These are phyloP conservation scores for Suillus cothurnatus DNA, from an alignment of 768 basidiomycete genomes.

Conservation along the genomic window DNA sequence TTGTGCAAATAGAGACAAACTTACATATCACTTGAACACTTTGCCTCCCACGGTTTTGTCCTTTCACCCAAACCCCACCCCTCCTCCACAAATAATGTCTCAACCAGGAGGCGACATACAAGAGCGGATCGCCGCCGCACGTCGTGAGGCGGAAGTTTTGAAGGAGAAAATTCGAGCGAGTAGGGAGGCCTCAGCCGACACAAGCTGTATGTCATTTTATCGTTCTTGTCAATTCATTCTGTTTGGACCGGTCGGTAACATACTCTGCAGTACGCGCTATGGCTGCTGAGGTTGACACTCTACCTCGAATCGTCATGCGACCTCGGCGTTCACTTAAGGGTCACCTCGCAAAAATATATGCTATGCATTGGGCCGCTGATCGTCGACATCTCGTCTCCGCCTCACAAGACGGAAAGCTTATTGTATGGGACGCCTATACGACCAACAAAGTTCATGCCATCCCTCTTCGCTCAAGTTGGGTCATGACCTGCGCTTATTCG, in stretches of 20 bases:
- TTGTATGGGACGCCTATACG: conserved; percentile 99
- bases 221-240: conserved; percentile 7
- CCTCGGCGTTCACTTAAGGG: conserved; percentile 94
- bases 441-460: conserved; percentile 99
- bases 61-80: conserved; percentile 1
- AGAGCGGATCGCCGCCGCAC: conserved; percentile 92
- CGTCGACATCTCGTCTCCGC: conserved; percentile 97
- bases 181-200: conserved; percentile 97
- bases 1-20: conserved; percentile 5
- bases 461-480: conserved; percentile 96
- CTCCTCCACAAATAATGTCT: conserved; percentile 53
- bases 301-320: conserved; percentile 97
- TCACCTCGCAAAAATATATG: conserved; percentile 99
- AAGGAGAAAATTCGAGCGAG: conserved; percentile 99
- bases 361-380: conserved; percentile 99
- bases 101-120: conserved; percentile 84
- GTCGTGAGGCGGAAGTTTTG: conserved; percentile 93
- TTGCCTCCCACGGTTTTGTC: conserved; percentile 8
- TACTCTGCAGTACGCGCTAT: conserved; percentile 84
- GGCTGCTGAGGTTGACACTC: conserved; percentile 94
- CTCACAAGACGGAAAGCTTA: conserved; percentile 99
- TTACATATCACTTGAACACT: conserved; percentile 5
- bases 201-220: conserved; percentile 72
- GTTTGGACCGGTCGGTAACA: conserved; percentile 19
- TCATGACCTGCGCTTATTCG: conserved; percentile 99